Conservation (phyloP, 352 stramenopile species). For the Phytophthora agathidicida region DNA sequence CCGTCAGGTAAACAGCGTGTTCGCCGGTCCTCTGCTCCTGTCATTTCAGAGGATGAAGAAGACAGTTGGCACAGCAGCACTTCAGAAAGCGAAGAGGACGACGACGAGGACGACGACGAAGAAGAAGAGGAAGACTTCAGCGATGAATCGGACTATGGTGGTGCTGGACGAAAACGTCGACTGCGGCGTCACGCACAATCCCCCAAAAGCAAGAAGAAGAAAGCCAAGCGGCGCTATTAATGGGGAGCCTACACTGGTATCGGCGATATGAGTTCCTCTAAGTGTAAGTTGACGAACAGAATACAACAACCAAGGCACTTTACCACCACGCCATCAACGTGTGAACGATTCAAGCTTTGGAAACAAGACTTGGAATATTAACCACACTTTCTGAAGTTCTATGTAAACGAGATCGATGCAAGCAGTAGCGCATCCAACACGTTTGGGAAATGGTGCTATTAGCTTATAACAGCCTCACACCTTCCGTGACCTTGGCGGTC, state of each 20-base stretch:
- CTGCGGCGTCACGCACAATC: constrained; percentile 28
- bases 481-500: constrained; percentile 32
- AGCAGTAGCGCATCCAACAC: constrained; percentile 10
- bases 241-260: too few species aligned
- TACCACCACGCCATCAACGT: too few species aligned
- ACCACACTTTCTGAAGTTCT: constrained; percentile 34
- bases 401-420: constrained; percentile 28
- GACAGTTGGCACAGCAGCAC: constrained; percentile 55
- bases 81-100: constrained; percentile 51
- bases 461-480: constrained; percentile 44
- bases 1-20: constrained; percentile 41
- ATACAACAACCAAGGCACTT: too few species aligned
- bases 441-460: constrained; percentile 10
- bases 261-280: background rate
- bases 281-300: too few species aligned
- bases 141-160: constrained; percentile 51
- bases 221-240: constrained; percentile 39
- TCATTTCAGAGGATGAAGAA: constrained; percentile 55
- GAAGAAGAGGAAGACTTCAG: constrained; percentile 64
- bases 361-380: constrained; percentile 43
- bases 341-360: constrained; percentile 6
- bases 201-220: constrained; percentile 32
- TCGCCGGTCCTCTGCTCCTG: constrained; percentile 13
- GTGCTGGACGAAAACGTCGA: constrained; percentile 32
- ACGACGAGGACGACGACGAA: constrained; percentile 68